Base-by-base conservation (phyloP, 768 basidiomycete genomes). In the Pleurotus djamor region DNA sequence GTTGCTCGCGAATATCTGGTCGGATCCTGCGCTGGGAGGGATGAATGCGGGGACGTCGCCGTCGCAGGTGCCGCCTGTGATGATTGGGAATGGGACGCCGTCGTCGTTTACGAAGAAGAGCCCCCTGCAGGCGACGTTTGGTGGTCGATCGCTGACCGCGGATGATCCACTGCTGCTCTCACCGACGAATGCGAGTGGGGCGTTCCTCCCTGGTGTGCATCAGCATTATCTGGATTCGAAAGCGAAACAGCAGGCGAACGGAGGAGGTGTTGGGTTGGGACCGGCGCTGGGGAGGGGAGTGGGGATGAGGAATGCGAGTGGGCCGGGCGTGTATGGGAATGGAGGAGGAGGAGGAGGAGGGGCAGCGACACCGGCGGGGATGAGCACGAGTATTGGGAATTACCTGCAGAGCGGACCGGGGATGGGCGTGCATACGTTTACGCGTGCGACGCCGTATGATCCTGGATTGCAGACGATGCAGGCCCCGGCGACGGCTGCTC, bases 1-100 rank as follows among this genome's bases (percentile, higher is more conserved):
- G n/a, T n/a, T n/a, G n/a, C n/a, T n/a, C n/a, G 83, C 83, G 56
- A 88, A 87, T 13, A 89, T 96, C 16, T 96, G 94, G 94, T 79
- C 87, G 0, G 89, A 90, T 47, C 37, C 37, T 41, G 14, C 16
- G 4, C 21, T 41, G 4, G 28, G 9, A 14, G 54, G 16, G 6
- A 63, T 60, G 28, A 72, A 69, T 8, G 59, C 68, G 41, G 66
- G 70, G 8, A 63, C 71, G 13, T 71, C 74, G 13, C 63, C 70
- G 13, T 74, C 73, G n/a, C 74, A 73, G 12, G n/a, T 64, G 67
- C n/a, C 58, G 47, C 12, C 54, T 48, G 63, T 71, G 7, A 35
- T 74, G 36, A 49, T 82, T 0, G 60, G 50, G 12, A 56, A 48
- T 63, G 67, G 45, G 55, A 59, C 17, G 43, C 44, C 47, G 52